phyloP scores from a whole-genome alignment of 495 filamentous ascomycete genomes.

The Achaetomiella virescens region DNA sequence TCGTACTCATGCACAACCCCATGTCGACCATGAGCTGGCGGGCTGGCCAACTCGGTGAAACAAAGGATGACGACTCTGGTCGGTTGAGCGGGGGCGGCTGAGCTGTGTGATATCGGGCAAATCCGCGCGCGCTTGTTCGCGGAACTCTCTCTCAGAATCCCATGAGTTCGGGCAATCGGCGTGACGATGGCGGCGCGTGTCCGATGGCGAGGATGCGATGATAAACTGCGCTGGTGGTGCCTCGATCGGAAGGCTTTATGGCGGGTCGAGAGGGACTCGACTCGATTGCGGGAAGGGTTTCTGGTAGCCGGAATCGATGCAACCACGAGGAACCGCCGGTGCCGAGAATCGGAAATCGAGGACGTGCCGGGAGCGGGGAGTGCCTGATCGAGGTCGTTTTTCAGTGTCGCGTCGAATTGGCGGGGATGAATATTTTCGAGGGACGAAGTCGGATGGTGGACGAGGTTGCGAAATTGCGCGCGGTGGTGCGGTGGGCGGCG shows the following conservation, averaged over 20 bases:
- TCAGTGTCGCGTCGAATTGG: not conserved
- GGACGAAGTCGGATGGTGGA: too few relatives aligned
- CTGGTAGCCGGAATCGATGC: not conserved
- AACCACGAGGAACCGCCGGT: constrained; percentile 1
- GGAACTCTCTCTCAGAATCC: not conserved
- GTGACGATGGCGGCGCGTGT: not conserved
- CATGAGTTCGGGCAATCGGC: not conserved
- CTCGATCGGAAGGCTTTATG: not conserved
- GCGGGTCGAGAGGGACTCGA: constrained; percentile 1
- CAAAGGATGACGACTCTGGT: constrained; percentile 1
- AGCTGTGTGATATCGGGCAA: not conserved
- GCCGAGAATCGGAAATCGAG: constrained; percentile 2
- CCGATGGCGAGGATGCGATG: not conserved
- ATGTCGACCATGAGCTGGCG: constrained; percentile 49
- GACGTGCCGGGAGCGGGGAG: not conserved
- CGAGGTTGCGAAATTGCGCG: too few relatives aligned
- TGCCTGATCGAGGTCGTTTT: not conserved
- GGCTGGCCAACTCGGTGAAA: not conserved
- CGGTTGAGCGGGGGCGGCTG: constrained; percentile 1
- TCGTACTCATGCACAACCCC: constrained; percentile 85
- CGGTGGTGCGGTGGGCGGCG: too few relatives aligned
- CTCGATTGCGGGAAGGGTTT: not conserved
- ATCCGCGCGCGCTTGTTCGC: not conserved
- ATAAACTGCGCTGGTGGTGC: not conserved
- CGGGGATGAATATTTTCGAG: too few relatives aligned